These are phyloP conservation scores for Blastobotrys raffinosifermentans DNA, from an alignment of 1,139 yeast species.

Conservation along the genomic window DNA sequence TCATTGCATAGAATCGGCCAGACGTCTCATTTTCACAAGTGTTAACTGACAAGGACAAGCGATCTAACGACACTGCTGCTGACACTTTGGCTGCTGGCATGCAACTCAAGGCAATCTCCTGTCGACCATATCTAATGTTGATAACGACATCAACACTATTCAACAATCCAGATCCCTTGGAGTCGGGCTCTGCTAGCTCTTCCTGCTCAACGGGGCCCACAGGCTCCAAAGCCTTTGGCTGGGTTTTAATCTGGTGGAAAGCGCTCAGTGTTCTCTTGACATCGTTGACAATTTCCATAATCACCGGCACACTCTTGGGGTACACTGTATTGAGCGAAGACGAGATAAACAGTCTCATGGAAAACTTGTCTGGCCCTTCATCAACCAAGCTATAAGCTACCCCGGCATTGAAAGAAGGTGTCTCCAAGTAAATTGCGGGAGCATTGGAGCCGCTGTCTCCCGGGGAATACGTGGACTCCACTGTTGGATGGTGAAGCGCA, in stretches of 20 bases:
- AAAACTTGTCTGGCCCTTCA: slow-evolving; percentile 41
- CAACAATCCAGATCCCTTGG: slow-evolving; percentile 12
- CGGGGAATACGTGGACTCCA: slow-evolving; percentile 2
- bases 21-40: slow-evolving; percentile 41
- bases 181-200: background rate
- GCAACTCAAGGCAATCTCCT: slow-evolving; percentile 73
- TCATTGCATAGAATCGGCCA: slow-evolving; percentile 39
- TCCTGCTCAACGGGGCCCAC: background rate
- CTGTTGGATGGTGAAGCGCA: slow-evolving; percentile 1
- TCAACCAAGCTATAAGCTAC: slow-evolving; percentile 38
- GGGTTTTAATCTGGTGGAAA: background rate
- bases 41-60: slow-evolving; percentile 52
- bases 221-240: background rate
- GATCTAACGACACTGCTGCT: slow-evolving; percentile 70
- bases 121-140: slow-evolving; percentile 62
- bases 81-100: slow-evolving; percentile 92
- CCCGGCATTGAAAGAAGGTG: slow-evolving; percentile 69
- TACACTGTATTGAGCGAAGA: slow-evolving; percentile 66
- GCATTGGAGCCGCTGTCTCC: background rate
- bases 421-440: slow-evolving; percentile 58
- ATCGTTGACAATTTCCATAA: slow-evolving; percentile 45
- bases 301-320: slow-evolving; percentile 74
- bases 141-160: slow-evolving; percentile 57
- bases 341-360: slow-evolving; percentile 55
- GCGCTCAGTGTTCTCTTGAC: slow-evolving; percentile 6